A percentile compares a stretch with the other conserved stretches of the same genome.
phyloP scores from a whole-genome alignment of 1,284 basidiomycete genomes.

The Marasmius sp. region DNA sequence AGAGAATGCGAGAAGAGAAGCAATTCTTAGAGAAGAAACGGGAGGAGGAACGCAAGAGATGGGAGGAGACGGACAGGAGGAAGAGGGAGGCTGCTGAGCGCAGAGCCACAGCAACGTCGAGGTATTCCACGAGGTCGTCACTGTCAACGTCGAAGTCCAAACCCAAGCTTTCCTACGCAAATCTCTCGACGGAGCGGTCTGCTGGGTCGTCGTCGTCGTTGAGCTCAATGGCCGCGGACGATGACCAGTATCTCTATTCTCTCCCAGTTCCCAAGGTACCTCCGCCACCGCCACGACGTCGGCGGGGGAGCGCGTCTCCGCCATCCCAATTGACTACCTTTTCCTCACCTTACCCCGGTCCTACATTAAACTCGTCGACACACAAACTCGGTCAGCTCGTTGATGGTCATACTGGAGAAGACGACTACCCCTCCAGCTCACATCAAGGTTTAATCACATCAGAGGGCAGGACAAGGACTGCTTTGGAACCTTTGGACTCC shows the following conservation, averaged over 20 bases:
- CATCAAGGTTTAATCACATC: neutral
- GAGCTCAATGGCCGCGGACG: neutral
- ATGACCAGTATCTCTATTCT: slow-evolving; percentile 1
- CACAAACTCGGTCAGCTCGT: neutral
- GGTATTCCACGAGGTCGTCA: neutral
- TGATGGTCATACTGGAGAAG: neutral
- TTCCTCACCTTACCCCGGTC: neutral
- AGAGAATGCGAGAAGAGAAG: slow-evolving; percentile 26
- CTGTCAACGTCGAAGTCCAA: neutral
- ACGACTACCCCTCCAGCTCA: neutral
- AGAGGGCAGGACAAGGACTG: neutral
- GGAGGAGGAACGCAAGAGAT: slow-evolving; percentile 19
- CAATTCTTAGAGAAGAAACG: slow-evolving; percentile 30
- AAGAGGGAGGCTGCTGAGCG: slow-evolving; percentile 11
- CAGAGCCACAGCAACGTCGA: neutral
- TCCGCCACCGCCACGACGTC: neutral
- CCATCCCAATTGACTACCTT: neutral
- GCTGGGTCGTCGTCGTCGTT: neutral
- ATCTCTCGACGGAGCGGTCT: neutral
- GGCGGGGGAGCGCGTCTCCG: neutral
- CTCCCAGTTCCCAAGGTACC: neutral
- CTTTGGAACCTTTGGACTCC: neutral
- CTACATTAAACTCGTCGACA: neutral
- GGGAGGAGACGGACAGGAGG: slow-evolving; percentile 15
- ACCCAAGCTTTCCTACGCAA: slow-evolving; percentile 12